phyloP scores from a whole-genome alignment of 345 rosid genomes.

The Cardamine occulta region DNA sequence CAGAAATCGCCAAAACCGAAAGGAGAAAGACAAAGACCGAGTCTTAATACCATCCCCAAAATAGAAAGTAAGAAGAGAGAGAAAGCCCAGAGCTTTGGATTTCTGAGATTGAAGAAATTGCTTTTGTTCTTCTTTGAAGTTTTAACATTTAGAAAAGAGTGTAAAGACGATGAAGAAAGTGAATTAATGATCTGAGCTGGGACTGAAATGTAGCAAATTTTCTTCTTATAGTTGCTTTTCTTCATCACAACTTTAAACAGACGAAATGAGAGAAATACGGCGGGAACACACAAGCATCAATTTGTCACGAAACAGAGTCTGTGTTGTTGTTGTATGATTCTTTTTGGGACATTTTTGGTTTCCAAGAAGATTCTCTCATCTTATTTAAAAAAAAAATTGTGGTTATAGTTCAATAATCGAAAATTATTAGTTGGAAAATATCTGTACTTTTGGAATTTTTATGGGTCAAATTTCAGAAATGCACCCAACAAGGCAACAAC shows the following conservation, averaged over 20 bases:
- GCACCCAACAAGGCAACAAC: constrained; percentile 25
- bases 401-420: constrained; percentile 11
- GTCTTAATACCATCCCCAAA: constrained; percentile 50
- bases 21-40: constrained; percentile 54
- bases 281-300: constrained; percentile 35
- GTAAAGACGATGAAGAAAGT: constrained; percentile 63
- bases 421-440: constrained; percentile 27
- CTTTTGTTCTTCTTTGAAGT: constrained; percentile 39
- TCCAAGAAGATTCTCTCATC: constrained; percentile 27
- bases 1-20: constrained; percentile 27
- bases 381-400: neutral
- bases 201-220: constrained; percentile 57
- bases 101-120: constrained; percentile 43
- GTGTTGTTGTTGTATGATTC: constrained; percentile 15
- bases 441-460: neutral
- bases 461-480: constrained; percentile 19
- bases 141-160: constrained; percentile 53
- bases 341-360: constrained; percentile 8
- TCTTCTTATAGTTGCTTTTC: constrained; percentile 43
- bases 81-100: constrained; percentile 60
- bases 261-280: constrained; percentile 17
- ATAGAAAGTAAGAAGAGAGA: constrained; percentile 62
- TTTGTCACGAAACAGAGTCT: constrained; percentile 1
- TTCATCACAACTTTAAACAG: constrained; percentile 43
- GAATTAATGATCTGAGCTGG: constrained; percentile 62